These are phyloP conservation scores for Trichoderma arundinaceum DNA, from an alignment of 2,329 filamentous ascomycete species.

Conservation along the genomic window DNA sequence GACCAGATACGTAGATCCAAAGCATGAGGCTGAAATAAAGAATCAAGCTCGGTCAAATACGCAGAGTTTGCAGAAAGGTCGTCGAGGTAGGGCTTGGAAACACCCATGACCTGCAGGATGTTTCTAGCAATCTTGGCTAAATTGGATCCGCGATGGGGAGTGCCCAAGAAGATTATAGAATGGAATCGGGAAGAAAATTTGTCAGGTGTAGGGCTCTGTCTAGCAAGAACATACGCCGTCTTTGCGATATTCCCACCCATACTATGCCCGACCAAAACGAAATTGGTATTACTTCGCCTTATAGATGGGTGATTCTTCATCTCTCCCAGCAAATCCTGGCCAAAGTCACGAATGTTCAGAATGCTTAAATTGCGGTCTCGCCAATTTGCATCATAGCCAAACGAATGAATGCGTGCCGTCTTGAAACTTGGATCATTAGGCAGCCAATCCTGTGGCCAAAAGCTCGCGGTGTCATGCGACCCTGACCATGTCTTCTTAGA, in stretches of 20 bases:
- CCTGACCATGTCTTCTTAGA: slow-evolving; percentile 10
- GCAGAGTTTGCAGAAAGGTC: slow-evolving; percentile 16
- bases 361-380: not conserved
- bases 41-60: not conserved
- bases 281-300: not conserved
- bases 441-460: no score
- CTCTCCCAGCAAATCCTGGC: slow-evolving; percentile 13
- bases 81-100: slow-evolving; percentile 5
- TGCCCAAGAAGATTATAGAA: slow-evolving; percentile 28
- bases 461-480: not conserved
- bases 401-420: slow-evolving; percentile 13
- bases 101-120: slow-evolving; percentile 8
- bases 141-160: slow-evolving; percentile 26
- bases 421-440: not conserved
- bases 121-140: not conserved
- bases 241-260: slow-evolving; percentile 28
- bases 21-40: slow-evolving; percentile 1
- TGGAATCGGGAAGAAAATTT: slow-evolving; percentile 14
- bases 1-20: slow-evolving; percentile 21
- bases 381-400: slow-evolving; percentile 21
- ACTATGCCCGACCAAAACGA: slow-evolving; percentile 27
- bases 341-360: slow-evolving; percentile 19
- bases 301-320: slow-evolving; percentile 15
- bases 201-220: not conserved
- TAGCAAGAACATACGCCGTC: slow-evolving; percentile 24